These are phyloP conservation scores for Coemansia sp. DNA, from an alignment of 192 early-diverging fungal species.

Conservation along the genomic window DNA sequence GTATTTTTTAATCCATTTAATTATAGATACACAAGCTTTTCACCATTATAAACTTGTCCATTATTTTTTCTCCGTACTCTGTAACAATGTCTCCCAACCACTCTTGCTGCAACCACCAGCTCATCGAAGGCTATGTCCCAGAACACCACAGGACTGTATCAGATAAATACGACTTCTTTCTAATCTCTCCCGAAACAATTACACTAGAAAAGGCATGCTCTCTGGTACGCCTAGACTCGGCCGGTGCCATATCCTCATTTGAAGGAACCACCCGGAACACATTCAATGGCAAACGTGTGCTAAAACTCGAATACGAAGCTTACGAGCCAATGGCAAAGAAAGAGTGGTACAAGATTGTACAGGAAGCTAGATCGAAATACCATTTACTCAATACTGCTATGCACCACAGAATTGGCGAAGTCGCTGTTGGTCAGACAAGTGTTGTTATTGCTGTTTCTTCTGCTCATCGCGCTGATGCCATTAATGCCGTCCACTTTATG, in stretches of 20 bases:
- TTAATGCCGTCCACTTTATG: conserved; percentile 73
- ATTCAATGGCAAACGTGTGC: conserved; percentile 76
- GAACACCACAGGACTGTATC: conserved; percentile 20
- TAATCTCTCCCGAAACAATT: conserved; percentile 57
- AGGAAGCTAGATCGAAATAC: conserved; percentile 62
- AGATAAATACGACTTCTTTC: conserved; percentile 37
- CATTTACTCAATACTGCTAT: conserved; percentile 66
- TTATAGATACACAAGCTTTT: no score
- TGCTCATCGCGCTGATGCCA: conserved; percentile 73
- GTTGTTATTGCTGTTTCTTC: conserved; percentile 79
- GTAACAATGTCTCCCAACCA: conserved; percentile 7
- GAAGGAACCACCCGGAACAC: conserved; percentile 81
- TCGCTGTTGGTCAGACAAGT: conserved; percentile 75
- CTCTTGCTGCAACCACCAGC: conserved; percentile 34
- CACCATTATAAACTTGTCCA: no score
- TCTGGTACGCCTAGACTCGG: conserved; percentile 62
- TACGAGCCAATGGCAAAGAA: conserved; percentile 86
- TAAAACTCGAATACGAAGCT: conserved; percentile 77
- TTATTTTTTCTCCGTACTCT: not conserved
- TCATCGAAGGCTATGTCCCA: conserved; percentile 30
- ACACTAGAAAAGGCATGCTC: conserved; percentile 58
- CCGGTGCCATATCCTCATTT: conserved; percentile 89
- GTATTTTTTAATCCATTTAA: no score
- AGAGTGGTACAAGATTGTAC: conserved; percentile 59
- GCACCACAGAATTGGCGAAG: conserved; percentile 74